Base-by-base conservation (phyloP, 192 early-diverging fungal species). In the Pilobolus umbonatus region DNA sequence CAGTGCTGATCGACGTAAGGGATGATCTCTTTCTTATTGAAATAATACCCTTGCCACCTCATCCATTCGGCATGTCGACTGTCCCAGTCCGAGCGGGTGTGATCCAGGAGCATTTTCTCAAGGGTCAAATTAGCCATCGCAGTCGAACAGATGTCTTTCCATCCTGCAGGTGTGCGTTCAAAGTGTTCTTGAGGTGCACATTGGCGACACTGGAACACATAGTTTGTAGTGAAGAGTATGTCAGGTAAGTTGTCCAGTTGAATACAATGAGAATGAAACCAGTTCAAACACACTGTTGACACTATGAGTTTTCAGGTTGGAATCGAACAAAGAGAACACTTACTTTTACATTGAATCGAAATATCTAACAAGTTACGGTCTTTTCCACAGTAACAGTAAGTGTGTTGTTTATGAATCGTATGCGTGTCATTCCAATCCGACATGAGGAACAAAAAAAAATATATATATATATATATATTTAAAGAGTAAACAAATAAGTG, bases 381-480 rank as follows among this genome's bases (percentile, higher is more conserved):
- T 46, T 71, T 60, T 14, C 85, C 79, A 55, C 87, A 88, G 49
- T 88, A 88, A 60, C 87, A 88, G 48, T 88, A 88, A 12, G 65
- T 62, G 21, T 80, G 76, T 49, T 85, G 67, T 29, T 59, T 63
- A 62, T 88, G 86, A 35, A 80, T 65, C 4, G 81, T 82, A 46
- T 83, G 86, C 12, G 70, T 58, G 25, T 63, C 72, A 58, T 85
- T 77, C 85, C 85, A 87, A n/a, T n/a, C n/a, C n/a, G n/a, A n/a
- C n/a, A n/a, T n/a, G n/a, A n/a, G n/a, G n/a, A n/a, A n/a, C n/a
- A n/a, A n/a, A n/a, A n/a, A n/a, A n/a, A n/a, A n/a, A n/a, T n/a
- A n/a, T n/a, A n/a, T n/a, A n/a, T n/a, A n/a, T n/a, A n/a, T n/a
- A n/a, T n/a, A n/a, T n/a, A n/a, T n/a, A n/a, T n/a, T n/a, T n/a